Evolutionary conservation across 176 grass and related monocot genomes (phyloP), one percentile per base, ranked within the genome.

Genomic region (Phoenix dactylifera): DNA sequence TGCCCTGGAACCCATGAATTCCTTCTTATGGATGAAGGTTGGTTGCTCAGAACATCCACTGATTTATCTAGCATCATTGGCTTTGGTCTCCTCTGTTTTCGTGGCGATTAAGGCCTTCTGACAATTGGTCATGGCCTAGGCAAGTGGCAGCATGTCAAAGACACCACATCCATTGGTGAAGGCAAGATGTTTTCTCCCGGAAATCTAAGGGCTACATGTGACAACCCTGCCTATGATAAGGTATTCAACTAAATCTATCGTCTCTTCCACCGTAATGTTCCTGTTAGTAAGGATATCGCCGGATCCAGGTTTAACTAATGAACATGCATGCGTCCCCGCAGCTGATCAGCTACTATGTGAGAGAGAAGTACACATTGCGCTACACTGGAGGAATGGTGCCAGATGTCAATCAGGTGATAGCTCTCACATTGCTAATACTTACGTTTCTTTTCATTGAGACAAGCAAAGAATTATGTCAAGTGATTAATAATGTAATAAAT

Each of bases 361-460:
- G 74, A 71, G 88, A 98, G 64, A 98, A 93, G 78, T 93, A 98
- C 76, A 98, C 94, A 16, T 65, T 98, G 73, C 94, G 94, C 29
- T 98, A 93, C 81, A 93, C 88, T 1, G 94, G 94, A 92, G 94
- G 88, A 65, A 98, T 98, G 94, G 94, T 98, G 58, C 94, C 94
- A 55, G 88, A 98, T 57, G 94, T 98, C 53, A 93, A 98, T 82
- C 94, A 89, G 88, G 94, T 98, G 88, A 24, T 2, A 12, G 32
- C 7, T 35, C 32, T 35, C 32, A 10, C 32, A 35, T 9, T 35
- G 32, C 32, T 35, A 4, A 28, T 35, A 5, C 32, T 39, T 10
- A 14, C 14, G 2, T 44, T 9, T 44, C 35, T 44, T 44, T 12
- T 44, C 1, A 2, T 3, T 7, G 10, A 44, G 35, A 44, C 35